Conservation (phyloP, 805 yeast species). For the Pichia exigua region DNA sequence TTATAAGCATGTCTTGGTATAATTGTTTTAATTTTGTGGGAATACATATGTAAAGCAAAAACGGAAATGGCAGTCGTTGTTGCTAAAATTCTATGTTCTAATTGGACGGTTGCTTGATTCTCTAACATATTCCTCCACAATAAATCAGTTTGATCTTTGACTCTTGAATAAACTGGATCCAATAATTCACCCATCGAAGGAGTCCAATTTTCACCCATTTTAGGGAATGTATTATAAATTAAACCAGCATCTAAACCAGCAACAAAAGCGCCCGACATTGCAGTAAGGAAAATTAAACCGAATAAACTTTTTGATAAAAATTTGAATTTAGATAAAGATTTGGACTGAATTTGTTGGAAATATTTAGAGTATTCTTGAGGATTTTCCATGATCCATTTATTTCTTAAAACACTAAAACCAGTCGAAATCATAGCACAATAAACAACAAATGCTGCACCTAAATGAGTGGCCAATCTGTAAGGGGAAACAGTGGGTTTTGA, state of each 20-base stretch:
- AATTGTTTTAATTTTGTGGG: slow-evolving; percentile 43
- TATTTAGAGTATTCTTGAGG: slow-evolving; percentile 50
- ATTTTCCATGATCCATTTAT: slow-evolving; percentile 56
- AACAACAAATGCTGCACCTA: slow-evolving; percentile 85
- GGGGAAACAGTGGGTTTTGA: slow-evolving; percentile 98
- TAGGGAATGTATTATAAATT: slow-evolving; percentile 93
- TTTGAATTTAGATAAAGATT: slow-evolving; percentile 52
- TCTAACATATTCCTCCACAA: slow-evolving; percentile 91
- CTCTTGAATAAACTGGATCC: slow-evolving; percentile 64
- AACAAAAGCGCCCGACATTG: slow-evolving; percentile 96
- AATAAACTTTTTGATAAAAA: slow-evolving; percentile 48
- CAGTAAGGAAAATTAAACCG: slow-evolving; percentile 73
- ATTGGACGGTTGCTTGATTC: slow-evolving; percentile 93
- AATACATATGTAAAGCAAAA: slow-evolving; percentile 62
- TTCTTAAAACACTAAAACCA: slow-evolving; percentile 76
- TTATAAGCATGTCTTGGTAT: slow-evolving; percentile 52
- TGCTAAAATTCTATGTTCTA: slow-evolving; percentile 83
- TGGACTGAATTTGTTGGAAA: slow-evolving; percentile 53
- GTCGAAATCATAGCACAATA: slow-evolving; percentile 88
- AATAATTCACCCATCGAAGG: slow-evolving; percentile 77
- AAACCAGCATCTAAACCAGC: slow-evolving; percentile 98
- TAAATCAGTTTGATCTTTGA: slow-evolving; percentile 59
- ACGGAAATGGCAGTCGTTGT: slow-evolving; percentile 68
- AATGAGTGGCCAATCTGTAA: slow-evolving; percentile 86
- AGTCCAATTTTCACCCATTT: slow-evolving; percentile 79